Percentiles rank a stretch among this genome's conserved stretches.
These are phyloP conservation scores for Bipolaris gigantea DNA, from an alignment of 2,329 filamentous ascomycete genomes.

Conservation along the genomic window DNA sequence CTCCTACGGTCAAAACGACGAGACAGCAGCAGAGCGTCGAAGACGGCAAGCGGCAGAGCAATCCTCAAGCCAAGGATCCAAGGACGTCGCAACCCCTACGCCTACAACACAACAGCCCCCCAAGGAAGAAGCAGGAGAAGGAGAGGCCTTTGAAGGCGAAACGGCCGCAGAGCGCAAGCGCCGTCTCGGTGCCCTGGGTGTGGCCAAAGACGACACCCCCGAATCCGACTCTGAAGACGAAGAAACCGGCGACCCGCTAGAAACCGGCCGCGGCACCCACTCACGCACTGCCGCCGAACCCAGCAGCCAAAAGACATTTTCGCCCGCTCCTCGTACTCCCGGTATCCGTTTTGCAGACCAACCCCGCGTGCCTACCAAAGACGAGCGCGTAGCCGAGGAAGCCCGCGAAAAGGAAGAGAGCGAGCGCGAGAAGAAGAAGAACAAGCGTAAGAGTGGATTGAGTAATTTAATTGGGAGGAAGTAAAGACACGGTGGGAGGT, in stretches of 20 bases:
- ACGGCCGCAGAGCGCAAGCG: constrained; percentile 74
- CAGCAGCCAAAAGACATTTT: constrained; percentile 9
- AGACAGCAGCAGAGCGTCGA: constrained; percentile 49
- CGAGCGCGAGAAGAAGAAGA: constrained; percentile 20
- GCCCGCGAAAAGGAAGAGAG: constrained; percentile 26
- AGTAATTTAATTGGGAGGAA: constrained; percentile 24
- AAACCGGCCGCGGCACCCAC: constrained; percentile 40
- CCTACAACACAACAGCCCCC: constrained; percentile 17
- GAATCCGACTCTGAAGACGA: constrained; percentile 41
- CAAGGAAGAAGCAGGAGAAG: constrained; percentile 35
- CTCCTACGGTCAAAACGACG: constrained; percentile 24
- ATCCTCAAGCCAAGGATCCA: constrained; percentile 19
- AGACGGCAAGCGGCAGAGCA: constrained; percentile 40
- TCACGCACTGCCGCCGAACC: constrained; percentile 6
- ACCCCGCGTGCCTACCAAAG: constrained; percentile 39
- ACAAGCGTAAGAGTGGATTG: constrained; percentile 23
- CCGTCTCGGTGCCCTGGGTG: constrained; percentile 72
- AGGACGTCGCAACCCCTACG: constrained; percentile 9
- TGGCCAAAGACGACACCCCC: constrained; percentile 42
- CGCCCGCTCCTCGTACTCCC: constrained; percentile 43
- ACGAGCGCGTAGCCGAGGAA: constrained; percentile 34
- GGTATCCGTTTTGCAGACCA: constrained; percentile 65
- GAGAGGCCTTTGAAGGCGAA: constrained; percentile 53
- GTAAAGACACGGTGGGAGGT: not conserved
- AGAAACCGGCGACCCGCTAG: constrained; percentile 39